Evolutionary conservation across 108 stramenopile species (phyloP), one percentile per base, ranked within the genome.

Genomic region (Mayamaea pseudoterrestris): DNA sequence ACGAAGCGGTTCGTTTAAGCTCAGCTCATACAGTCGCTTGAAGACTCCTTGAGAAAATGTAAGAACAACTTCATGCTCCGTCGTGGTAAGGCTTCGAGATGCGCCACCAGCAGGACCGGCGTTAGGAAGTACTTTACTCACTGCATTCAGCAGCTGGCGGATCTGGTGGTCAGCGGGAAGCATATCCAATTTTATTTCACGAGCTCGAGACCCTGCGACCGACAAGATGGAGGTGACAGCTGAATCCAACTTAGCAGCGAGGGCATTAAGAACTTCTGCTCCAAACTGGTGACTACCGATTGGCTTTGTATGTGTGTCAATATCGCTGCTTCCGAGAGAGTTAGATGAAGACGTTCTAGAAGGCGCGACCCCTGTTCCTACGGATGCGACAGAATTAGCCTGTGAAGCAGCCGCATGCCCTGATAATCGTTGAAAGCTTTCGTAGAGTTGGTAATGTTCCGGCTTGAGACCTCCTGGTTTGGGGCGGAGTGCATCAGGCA

Each of bases 1-100:
- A 0, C 90, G 55, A 18, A 97, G 58, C 1, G 88, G 89, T 48
- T 94, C 92, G 1, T 73, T 58, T 35, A 92, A 53, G 32, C 58
- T 81, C 13, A 88, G 53, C 54, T 99, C 95, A 55, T 95, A 98
- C 11, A 98, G 65, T n/a, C 87, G 76, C 71, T 96, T 94, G 83
- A 99, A 98, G 45, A 97, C 86, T 9, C 74, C 70, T 50, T 96
- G 93, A 0, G 94, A 89, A 44, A 96, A 96, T 36, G 69, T 79
- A 16, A 95, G 71, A 17, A 85, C 70, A 7, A 86, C 71, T 28
- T 98, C 95, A 25, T 85, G 90, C 24, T 93, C 85, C 16, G 74
- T 29, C 12, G 67, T 47, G 42, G 71, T 52, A 18, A 91, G 42
- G 18, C 57, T 42, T 21, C 66, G 58, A 20, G 71, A 43, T 9